Base-by-base conservation (phyloP, 2,329 filamentous ascomycete genomes). In the Aureobasidium subglaciale region DNA sequence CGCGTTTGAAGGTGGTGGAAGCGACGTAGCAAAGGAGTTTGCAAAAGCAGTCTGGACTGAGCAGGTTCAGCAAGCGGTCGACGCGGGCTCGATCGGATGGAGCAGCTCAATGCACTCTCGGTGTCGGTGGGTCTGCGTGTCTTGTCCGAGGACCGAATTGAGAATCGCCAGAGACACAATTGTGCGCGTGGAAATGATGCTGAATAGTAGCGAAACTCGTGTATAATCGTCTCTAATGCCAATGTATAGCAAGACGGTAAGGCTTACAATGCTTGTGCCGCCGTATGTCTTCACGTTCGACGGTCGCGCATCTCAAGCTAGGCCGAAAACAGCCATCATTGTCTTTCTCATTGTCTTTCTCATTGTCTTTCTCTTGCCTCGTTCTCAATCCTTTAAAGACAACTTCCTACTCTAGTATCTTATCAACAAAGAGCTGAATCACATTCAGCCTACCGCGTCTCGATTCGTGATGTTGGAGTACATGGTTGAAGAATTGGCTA, bases 281-380 rank as follows among this genome's bases (percentile, higher is more conserved):
- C 46, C 32, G 22, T 50, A 34, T 37, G 22, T 50, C 24, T 48
- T 48, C 13, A 48, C 35, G 43, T 20, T 48, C 43, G 29, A 30
- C 43, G 30, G 18, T 45, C 27, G 20, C 30, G 32, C 20, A 30
- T 35, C 20, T 5, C 13, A 5, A 11, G 24, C 43, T 48, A 48
- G 30, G 11, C 30, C 30, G 13, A 48, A 48, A 35, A 15, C 4
- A n/a, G 43, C 13, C 20, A 37, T 32, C 35, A 41, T 52, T 52
- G 48, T 52, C 35, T 52, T 41, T 52, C 11, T 30, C 42, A 15
- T 13, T 11, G 11, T 18, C 11, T 13, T 9, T 16, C n/a, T 32
- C 35, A 41, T 52, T 52, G 48, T 52, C 35, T 52, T 41, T 52
- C 11, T 30, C 42, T n/a, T n/a, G n/a, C n/a, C n/a, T n/a, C n/a